Percentiles rank a stretch among this genome's conserved stretches.
Conservation (phyloP, 208 protist genomes). For the Leishmania lainsoni region DNA sequence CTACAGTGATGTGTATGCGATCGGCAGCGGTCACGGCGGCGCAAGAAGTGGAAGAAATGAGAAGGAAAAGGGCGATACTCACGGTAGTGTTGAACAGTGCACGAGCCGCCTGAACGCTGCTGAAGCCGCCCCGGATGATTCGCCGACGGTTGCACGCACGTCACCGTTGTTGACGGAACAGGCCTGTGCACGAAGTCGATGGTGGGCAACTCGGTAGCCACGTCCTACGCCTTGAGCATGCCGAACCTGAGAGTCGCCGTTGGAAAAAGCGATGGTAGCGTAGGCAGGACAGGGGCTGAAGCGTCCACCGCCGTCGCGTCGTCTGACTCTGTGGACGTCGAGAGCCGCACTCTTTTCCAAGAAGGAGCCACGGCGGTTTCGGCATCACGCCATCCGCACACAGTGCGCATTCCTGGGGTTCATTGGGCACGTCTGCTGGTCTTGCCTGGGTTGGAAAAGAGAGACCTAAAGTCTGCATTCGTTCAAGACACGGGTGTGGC, state of each 20-base stretch:
- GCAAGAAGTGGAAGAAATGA: neutral
- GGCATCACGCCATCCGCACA: slow-evolving; percentile 18
- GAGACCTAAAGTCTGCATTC: slow-evolving; percentile 18
- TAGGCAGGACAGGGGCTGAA: neutral
- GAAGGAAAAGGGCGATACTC: neutral
- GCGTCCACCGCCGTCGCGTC: neutral
- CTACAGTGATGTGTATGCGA: too few species aligned
- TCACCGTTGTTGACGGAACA: too few species aligned
- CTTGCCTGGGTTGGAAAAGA: slow-evolving; percentile 1
- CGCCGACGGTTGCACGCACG: too few species aligned
- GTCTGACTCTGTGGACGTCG: neutral
- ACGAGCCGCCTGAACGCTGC: too few species aligned
- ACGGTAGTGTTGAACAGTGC: neutral
- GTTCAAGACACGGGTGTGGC: slow-evolving; percentile 12
- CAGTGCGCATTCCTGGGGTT: slow-evolving; percentile 19
- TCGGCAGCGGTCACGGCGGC: neutral
- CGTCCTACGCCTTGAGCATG: neutral
- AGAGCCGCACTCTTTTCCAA: neutral
- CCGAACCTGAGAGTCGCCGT: neutral
- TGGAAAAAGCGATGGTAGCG: neutral
- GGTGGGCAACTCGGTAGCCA: neutral
- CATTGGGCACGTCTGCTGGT: slow-evolving; percentile 26
- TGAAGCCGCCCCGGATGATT: too few species aligned
- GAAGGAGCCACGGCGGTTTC: neutral
- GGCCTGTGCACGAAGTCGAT: slow-evolving; percentile 10